Base-by-base conservation (phyloP, 2,329 filamentous ascomycete species). In the Phoma sp. region DNA sequence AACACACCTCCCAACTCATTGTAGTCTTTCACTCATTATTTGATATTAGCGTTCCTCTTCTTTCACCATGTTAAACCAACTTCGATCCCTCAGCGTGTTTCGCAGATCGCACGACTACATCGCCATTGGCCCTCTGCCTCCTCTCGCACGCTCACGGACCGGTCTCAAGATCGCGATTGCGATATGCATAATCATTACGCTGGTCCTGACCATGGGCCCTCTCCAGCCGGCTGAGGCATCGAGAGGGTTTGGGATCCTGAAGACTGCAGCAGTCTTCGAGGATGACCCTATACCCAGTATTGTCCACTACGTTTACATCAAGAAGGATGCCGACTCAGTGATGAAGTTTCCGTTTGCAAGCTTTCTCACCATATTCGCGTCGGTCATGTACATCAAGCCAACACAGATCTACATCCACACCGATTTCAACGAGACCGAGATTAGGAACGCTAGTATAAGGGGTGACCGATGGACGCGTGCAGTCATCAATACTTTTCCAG, bases 371-470 rank as follows among this genome's bases (percentile, higher is more conserved):
- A n/a, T 63, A 1, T 64, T 62, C 36, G 55, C 57, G 4, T 58
- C 61, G 5, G 39, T 57, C 9, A 32, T 63, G 33, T 61, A 58
- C 49, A 45, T 65, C 44, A 54, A 59, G 4, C 58, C 64, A 4
- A 47, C 45, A 3, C 37, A 51, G n/a, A 58, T 67, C 32, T 64
- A 60, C 57, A 62, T 68, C 24, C 63, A 67, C 55, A 63, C 60
- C 52, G 64, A 69, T 48, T 62, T 43, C 61, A 65, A 54, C 40
- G 48, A 48, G 19, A 53, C 45, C 8, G 46, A 61, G 17, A 58
- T 64, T 13, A 43, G 19, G n/a, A 32, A 52, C n/a, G 63, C 62
- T 10, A 41, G 48, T 13, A 2, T 13, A 15, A 33, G 41, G 4
- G 60, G 63, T 24, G 52, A 51, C 36, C 51, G 32, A 21, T 67